phyloP scores from a whole-genome alignment of 2,329 filamentous ascomycete species.

The Botrytis tulipae region DNA sequence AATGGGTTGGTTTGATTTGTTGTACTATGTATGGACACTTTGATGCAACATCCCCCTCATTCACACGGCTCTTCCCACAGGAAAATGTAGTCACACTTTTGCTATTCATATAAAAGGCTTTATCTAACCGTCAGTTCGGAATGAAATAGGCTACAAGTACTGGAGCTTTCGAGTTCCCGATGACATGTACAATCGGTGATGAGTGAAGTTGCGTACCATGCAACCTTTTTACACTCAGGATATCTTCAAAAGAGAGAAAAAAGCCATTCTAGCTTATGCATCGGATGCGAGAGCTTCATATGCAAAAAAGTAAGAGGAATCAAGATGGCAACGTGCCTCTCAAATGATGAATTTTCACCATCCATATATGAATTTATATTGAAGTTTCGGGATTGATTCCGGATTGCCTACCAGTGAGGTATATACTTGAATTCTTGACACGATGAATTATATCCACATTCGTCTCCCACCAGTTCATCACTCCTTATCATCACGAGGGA shows the following conservation, averaged over 20 bases:
- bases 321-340: not conserved
- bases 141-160: not conserved
- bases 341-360: not conserved
- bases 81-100: slow-evolving; percentile 4
- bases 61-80: slow-evolving; percentile 9
- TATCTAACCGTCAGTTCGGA: not conserved
- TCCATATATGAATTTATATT: not conserved
- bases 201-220: not conserved
- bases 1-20: not conserved
- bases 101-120: not conserved
- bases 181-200: not conserved
- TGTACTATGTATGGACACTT: not conserved
- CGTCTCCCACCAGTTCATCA: slow-evolving; percentile 10
- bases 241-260: not conserved
- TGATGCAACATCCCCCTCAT: slow-evolving; percentile 1
- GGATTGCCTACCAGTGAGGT: not conserved
- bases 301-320: not conserved
- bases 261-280: not conserved
- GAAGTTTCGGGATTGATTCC: not conserved
- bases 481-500: slow-evolving; percentile 10
- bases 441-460: not conserved
- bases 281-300: not conserved
- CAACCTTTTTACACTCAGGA: not conserved
- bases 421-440: not conserved
- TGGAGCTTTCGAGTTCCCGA: not conserved